Percentiles rank a stretch among this genome's conserved stretches.
Conservation (phyloP, 2,329 filamentous ascomycete species). For the Phaeosphaeriaceae sp. region DNA sequence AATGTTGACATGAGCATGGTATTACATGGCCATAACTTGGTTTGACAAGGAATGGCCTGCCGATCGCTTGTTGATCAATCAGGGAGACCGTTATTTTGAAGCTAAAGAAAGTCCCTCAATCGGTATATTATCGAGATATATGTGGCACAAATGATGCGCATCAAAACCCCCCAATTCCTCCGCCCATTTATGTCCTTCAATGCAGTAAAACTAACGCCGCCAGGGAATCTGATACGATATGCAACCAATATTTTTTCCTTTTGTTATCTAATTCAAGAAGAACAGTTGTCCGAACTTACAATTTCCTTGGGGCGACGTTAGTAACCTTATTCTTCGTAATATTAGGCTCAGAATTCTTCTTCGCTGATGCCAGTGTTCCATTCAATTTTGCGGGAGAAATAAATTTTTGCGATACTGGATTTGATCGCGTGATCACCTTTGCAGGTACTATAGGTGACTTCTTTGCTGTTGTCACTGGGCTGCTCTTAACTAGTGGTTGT, state of each 20-base stretch:
- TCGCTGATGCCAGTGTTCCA: neutral
- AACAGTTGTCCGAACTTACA: neutral
- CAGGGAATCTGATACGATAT: no score
- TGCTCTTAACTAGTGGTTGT: constrained; percentile 5
- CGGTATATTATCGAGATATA: no score
- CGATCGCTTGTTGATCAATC: neutral
- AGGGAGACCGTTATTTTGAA: neutral
- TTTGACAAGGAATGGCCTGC: constrained; percentile 3
- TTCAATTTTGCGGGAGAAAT: constrained; percentile 8
- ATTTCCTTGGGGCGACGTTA: constrained; percentile 8
- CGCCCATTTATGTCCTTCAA: no score
- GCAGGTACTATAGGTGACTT: constrained; percentile 6
- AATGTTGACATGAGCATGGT: constrained; percentile 9
- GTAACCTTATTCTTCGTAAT: constrained; percentile 8
- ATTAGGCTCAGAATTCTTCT: constrained; percentile 5
- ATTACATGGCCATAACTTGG: constrained; percentile 6
- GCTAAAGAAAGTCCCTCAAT: neutral
- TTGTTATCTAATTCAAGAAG: neutral
- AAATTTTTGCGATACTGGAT: neutral
- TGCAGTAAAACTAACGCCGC: no score
- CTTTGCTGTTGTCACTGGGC: constrained; percentile 6
- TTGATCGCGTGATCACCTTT: constrained; percentile 1
- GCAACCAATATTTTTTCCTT: no score
- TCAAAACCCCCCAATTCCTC: no score
- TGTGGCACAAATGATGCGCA: no score